These are phyloP conservation scores for Mucor irregularis DNA, from an alignment of 371 early-diverging fungal genomes.

Conservation along the genomic window DNA sequence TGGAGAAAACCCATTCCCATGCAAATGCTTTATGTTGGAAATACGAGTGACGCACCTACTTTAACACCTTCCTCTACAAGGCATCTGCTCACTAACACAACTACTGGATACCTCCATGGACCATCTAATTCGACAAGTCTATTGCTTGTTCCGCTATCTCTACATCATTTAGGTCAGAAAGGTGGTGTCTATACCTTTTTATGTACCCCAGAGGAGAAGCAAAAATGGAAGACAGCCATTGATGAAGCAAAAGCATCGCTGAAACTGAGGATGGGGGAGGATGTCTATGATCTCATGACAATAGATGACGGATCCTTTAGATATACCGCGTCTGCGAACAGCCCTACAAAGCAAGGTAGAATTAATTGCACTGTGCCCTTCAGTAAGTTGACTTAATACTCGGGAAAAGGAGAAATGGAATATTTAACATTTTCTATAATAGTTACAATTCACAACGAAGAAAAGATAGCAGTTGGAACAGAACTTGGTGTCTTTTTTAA, in stretches of 20 bases:
- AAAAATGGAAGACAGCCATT: slow-evolving; percentile 77
- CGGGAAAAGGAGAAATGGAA: neutral
- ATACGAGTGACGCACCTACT: slow-evolving; percentile 30
- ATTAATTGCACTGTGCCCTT: slow-evolving; percentile 64
- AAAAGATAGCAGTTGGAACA: slow-evolving; percentile 70
- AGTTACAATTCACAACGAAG: slow-evolving; percentile 29
- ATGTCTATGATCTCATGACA: slow-evolving; percentile 17
- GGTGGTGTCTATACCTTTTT: slow-evolving; percentile 20
- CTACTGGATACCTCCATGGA: neutral
- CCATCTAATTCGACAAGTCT: neutral
- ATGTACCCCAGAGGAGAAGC: slow-evolving; percentile 65
- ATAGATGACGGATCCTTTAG: slow-evolving; percentile 18
- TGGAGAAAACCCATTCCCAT: slow-evolving; percentile 61
- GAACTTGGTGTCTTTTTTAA: slow-evolving; percentile 71
- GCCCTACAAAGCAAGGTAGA: slow-evolving; percentile 31
- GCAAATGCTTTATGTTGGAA: slow-evolving; percentile 40
- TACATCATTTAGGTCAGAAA: slow-evolving; percentile 27
- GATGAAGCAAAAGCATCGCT: slow-evolving; percentile 59
- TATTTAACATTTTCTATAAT: neutral
- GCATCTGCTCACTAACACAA: neutral
- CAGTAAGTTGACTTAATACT: slow-evolving; percentile 26
- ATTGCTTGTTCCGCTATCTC: slow-evolving; percentile 5
- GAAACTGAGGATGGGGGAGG: slow-evolving; percentile 33
- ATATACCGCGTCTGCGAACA: neutral
- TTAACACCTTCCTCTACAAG: slow-evolving; percentile 14